phyloP scores from a whole-genome alignment of 2,329 filamentous ascomycete genomes.

The Paecilomyces sp. region DNA sequence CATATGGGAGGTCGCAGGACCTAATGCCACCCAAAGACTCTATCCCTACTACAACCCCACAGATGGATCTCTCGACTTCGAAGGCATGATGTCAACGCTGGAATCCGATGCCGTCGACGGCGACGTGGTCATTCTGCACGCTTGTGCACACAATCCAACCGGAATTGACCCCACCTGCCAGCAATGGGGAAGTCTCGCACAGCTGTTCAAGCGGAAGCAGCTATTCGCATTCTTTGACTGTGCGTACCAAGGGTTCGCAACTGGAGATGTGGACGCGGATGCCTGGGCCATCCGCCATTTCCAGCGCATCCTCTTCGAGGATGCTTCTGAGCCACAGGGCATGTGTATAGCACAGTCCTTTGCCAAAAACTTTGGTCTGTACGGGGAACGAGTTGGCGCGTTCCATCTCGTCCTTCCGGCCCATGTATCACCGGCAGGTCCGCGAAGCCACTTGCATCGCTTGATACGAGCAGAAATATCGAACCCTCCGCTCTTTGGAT shows the following conservation, averaged over 20 bases:
- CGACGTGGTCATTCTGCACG: conserved; percentile 79
- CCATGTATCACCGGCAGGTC: conserved; percentile 2
- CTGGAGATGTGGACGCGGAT: conserved; percentile 70
- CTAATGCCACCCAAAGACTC: conserved; percentile 57
- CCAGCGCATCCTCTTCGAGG: not conserved
- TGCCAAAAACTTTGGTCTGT: conserved; percentile 61
- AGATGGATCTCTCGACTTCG: conserved; percentile 15
- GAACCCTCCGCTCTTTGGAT: conserved; percentile 21
- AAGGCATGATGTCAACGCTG: conserved; percentile 62
- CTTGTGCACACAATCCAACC: conserved; percentile 93
- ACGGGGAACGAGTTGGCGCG: conserved; percentile 82
- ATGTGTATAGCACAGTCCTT: conserved; percentile 45
- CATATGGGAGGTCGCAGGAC: conserved; percentile 54
- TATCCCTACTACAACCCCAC: conserved; percentile 69
- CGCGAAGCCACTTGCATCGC: conserved; percentile 2
- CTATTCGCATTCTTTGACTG: conserved; percentile 92
- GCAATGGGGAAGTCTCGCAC: conserved; percentile 77
- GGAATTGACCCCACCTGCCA: conserved; percentile 78
- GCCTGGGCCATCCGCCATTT: conserved; percentile 81
- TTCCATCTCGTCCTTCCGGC: conserved; percentile 52
- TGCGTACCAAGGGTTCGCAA: conserved; percentile 90
- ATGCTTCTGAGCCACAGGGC: conserved; percentile 15
- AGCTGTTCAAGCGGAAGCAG: conserved; percentile 61
- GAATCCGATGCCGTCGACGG: conserved; percentile 71
- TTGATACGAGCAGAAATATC: conserved; percentile 22